A percentile compares a stretch with the other conserved stretches of the same genome.
phyloP scores from a whole-genome alignment of 768 basidiomycete species.

The Cystobasidium ongulense region DNA sequence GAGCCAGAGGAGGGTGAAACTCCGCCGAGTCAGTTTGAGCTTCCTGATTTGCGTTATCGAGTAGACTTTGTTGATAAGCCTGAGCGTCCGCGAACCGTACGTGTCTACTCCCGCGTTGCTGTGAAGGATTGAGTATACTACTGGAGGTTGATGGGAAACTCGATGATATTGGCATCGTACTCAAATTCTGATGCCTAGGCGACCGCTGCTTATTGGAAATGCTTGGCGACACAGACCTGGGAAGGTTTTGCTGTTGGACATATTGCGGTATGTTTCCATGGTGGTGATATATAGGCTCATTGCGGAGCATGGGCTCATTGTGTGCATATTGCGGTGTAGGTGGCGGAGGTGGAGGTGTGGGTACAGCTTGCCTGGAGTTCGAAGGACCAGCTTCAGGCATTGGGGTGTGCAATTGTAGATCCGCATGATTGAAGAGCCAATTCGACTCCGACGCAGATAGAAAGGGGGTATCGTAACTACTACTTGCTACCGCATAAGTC shows the following conservation, averaged over 20 bases:
- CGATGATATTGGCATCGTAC: neutral
- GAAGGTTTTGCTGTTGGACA: neutral
- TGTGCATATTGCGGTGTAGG: neutral
- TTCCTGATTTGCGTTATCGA: neutral
- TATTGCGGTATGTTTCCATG: neutral
- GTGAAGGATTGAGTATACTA: neutral
- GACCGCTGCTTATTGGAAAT: neutral
- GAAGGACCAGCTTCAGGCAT: neutral
- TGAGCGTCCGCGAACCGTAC: neutral
- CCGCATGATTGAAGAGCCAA: slow-evolving; percentile 21
- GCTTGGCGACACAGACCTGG: neutral
- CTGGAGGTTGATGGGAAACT: neutral
- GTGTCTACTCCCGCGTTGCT: neutral
- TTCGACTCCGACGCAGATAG: neutral
- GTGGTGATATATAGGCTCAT: neutral
- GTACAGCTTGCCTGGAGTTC: neutral
- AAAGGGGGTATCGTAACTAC: slow-evolving; percentile 7
- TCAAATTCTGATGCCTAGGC: neutral
- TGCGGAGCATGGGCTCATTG: neutral
- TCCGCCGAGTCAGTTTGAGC: neutral
- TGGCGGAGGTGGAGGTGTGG: neutral
- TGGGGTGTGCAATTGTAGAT: neutral
- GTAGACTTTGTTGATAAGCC: neutral
- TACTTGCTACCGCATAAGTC: neutral
- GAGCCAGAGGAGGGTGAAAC: neutral